Evolutionary conservation across 2,329 filamentous ascomycete species (phyloP), one percentile per base, ranked within the genome.

Genomic region (Penicillium sp.): DNA sequence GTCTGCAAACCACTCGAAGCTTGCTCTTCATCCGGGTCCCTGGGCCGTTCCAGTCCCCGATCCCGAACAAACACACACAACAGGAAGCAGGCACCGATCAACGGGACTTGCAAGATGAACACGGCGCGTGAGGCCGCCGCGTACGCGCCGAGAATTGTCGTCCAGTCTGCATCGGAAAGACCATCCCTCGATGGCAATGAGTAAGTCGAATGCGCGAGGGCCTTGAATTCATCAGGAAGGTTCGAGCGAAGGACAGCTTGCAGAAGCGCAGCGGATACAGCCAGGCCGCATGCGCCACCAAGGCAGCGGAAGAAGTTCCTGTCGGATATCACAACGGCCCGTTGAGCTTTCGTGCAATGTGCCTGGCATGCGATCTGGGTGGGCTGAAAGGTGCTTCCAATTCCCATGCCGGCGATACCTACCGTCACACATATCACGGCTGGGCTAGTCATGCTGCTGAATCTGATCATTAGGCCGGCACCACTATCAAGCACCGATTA

Each of bases 291-390:
- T 1, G 86, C 79, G 29, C 86, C 87, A 9, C 88, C 87, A 4
- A 86, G 76, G 52, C 82, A 84, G 7, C 88, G 83, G 63, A 88
- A 80, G 69, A 89, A 89, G 66, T 90, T 90, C 1, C 87, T 81
- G 55, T 84, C 83, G 2, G 85, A 86, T 38, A 88, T 89, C 19
- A 88, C 83, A 1, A 89, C 84, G 1, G 88, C 87, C 19, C 87
- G 81, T 47, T 88, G 83, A 0, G 81, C 75, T 69, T 86, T 86
- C 0, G 80, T 77, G 26, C 81, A 83, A 70, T 88, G 85, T 0
- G 85, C 84, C 69, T 88, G 86, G 15, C 85, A 71, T 1, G 86
- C 87, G 5, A 88, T 81, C 0, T 89, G 76, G 0, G 80, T 82
- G 3, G 83, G 82, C 62, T 85, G 83, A 64, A 84, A 83, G 6